Percentiles rank a stretch among this genome's conserved stretches.
Evolutionary conservation across 2,329 filamentous ascomycete species (phyloP).

Genomic region (Daldinia sp.): DNA sequence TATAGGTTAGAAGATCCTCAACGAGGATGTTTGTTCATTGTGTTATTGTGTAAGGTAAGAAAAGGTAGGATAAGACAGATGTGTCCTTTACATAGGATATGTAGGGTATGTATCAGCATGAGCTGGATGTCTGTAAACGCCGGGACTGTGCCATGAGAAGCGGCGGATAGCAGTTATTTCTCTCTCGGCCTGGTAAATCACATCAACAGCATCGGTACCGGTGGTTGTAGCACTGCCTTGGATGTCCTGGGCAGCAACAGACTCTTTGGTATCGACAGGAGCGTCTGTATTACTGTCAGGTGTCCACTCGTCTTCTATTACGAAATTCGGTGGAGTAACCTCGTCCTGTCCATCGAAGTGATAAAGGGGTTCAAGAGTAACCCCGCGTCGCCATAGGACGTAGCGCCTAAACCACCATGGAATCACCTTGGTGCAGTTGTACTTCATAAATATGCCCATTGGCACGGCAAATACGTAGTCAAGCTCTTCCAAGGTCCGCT

Average conservation of each 20-base stretch:
- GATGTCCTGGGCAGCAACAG: constrained; percentile 1
- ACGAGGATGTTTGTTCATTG: background rate
- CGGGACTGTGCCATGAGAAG: constrained; percentile 29
- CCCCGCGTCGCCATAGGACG: constrained; percentile 25
- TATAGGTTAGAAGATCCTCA: background rate
- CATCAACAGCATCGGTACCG: constrained; percentile 24
- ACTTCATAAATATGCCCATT: constrained; percentile 37
- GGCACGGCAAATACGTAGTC: constrained; percentile 41
- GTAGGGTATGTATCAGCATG: constrained; percentile 17
- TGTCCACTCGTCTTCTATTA: constrained; percentile 3
- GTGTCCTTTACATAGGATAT: constrained; percentile 15
- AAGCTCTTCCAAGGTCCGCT: constrained; percentile 42
- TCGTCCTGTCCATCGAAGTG: constrained; percentile 25
- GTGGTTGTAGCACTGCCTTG: constrained; percentile 19
- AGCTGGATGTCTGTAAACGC: constrained; percentile 24
- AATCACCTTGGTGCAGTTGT: constrained; percentile 35
- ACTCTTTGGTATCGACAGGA: constrained; percentile 23
- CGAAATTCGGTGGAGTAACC: constrained; percentile 1
- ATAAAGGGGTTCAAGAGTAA: constrained; percentile 32
- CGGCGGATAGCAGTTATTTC: constrained; percentile 27
- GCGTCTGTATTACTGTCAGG: constrained; percentile 22
- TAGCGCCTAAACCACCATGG: constrained; percentile 41
- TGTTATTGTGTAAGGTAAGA: background rate
- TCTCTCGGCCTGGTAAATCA: constrained; percentile 27
- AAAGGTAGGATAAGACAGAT: background rate